Base-by-base conservation (phyloP, 345 rosid species). In the Gossypium anomalum region DNA sequence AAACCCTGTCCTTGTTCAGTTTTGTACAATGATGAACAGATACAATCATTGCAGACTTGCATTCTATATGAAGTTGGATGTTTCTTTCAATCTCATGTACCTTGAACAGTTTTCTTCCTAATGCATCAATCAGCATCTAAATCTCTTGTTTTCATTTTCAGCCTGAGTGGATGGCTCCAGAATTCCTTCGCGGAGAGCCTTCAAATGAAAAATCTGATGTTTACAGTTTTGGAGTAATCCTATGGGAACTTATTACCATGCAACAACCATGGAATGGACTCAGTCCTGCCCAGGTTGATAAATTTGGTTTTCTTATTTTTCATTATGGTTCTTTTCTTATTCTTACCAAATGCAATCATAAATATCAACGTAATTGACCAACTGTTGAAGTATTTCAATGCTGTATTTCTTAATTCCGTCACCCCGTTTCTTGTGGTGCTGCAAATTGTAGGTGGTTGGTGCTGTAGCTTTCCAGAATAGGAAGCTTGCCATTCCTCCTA, bases 121-220 rank as follows among this genome's bases (percentile, higher is more conserved):
- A 75, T 81, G 68, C 86, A 81, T 81, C 75, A 64, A 74, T 80
- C 83, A 79, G 68, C 84, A 73, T 76, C 83, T 82, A 66, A 87
- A 80, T 82, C 81, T 80, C 41, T 79, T 78, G 62, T 76, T 74
- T 91, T 78, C 53, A 68, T 83, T 85, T 87, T 83, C 92, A 94
- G 98, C 98, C 98, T 3, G 98, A 94, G 86, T 94, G 98, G 98
- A 92, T 94, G 98, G 97, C 98, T 82, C 98, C 98, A 58, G 98
- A 94, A 76, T 94, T 94, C 75, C 97, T 94, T 69, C 89, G 98
- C 27, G 98, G 98, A n/a, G 98, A 94, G 85, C 98, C 96, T 4
- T 91, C 98, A 29, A 87, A 94, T 67, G 98, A 94, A 84, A 94
- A 94, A 85, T 92, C 98, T 68, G 98, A 94, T 84, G 94, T 92